phyloP scores from a whole-genome alignment of 2,329 filamentous ascomycete species.

The Penicillium fuscoglaucum region DNA sequence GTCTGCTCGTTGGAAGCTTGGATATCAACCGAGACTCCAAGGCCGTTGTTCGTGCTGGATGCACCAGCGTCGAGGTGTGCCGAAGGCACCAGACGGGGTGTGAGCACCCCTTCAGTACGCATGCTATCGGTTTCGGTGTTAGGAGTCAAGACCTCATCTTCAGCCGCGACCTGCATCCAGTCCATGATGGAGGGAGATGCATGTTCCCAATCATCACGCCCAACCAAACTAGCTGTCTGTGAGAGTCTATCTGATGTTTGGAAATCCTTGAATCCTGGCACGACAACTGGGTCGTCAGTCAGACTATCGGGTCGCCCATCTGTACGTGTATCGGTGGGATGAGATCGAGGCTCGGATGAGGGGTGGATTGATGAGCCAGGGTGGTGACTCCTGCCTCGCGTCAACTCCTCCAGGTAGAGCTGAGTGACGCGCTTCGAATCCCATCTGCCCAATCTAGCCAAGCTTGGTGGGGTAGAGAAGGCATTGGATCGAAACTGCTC shows the following conservation, averaged over 20 bases:
- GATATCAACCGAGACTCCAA: constrained; percentile 49
- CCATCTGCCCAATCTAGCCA: constrained; percentile 56
- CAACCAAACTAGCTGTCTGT: constrained; percentile 46
- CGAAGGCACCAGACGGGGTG: constrained; percentile 27
- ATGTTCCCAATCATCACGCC: constrained; percentile 50
- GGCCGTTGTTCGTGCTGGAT: constrained; percentile 33
- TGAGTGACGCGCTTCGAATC: constrained; percentile 56
- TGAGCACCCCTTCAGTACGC: constrained; percentile 29
- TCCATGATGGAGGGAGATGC: constrained; percentile 52
- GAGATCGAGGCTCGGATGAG: constrained; percentile 25
- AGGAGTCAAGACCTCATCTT: constrained; percentile 42
- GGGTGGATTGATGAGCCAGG: constrained; percentile 19
- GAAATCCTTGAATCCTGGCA: constrained; percentile 35
- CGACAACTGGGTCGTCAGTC: constrained; percentile 39
- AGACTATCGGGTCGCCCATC: constrained; percentile 30
- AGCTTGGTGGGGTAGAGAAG: constrained; percentile 51
- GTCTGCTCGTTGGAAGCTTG: constrained; percentile 23
- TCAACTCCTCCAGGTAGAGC: constrained; percentile 55
- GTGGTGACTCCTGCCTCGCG: constrained; percentile 33
- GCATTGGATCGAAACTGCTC: constrained; percentile 44
- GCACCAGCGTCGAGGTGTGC: constrained; percentile 11
- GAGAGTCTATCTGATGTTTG: constrained; percentile 25
- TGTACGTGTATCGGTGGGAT: constrained; percentile 11
- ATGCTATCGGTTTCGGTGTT: constrained; percentile 30
- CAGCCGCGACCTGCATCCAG: constrained; percentile 49